phyloP scores from a whole-genome alignment of 768 basidiomycete genomes.

The Naganishia onofrii region DNA sequence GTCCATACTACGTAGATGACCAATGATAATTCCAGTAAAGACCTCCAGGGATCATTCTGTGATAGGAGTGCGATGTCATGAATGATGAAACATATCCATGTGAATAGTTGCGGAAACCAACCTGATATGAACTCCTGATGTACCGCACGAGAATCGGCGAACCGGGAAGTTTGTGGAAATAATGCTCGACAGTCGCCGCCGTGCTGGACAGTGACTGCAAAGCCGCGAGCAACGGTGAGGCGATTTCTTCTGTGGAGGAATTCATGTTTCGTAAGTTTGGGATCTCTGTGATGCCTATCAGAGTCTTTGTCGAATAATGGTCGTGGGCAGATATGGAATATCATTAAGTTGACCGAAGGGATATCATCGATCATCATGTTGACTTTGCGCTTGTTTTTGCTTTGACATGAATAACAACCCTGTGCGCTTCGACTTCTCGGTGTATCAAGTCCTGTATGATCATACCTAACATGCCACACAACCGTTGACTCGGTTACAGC shows the following conservation, averaged over 20 bases:
- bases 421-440: neutral
- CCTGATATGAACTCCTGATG: constrained; percentile 78
- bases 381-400: constrained; percentile 19
- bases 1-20: constrained; percentile 84
- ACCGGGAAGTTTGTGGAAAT: constrained; percentile 58
- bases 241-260: constrained; percentile 5
- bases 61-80: neutral
- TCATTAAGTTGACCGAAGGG: constrained; percentile 1
- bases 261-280: constrained; percentile 8
- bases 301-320: neutral
- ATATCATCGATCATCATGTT: neutral
- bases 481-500: too few species aligned
- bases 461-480: too few species aligned
- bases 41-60: constrained; percentile 91
- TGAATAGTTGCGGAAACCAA: neutral
- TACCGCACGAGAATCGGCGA: constrained; percentile 64
- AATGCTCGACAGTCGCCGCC: constrained; percentile 61
- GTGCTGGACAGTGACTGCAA: constrained; percentile 67
- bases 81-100: neutral
- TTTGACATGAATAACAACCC: constrained; percentile 14
- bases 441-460: too few species aligned
- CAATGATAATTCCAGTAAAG: constrained; percentile 82
- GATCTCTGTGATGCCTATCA: neutral
- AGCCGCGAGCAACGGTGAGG: constrained; percentile 53
- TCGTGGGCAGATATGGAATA: neutral